These are phyloP conservation scores for Cordyceps farinosa DNA, from an alignment of 2,329 filamentous ascomycete species.

Conservation along the genomic window DNA sequence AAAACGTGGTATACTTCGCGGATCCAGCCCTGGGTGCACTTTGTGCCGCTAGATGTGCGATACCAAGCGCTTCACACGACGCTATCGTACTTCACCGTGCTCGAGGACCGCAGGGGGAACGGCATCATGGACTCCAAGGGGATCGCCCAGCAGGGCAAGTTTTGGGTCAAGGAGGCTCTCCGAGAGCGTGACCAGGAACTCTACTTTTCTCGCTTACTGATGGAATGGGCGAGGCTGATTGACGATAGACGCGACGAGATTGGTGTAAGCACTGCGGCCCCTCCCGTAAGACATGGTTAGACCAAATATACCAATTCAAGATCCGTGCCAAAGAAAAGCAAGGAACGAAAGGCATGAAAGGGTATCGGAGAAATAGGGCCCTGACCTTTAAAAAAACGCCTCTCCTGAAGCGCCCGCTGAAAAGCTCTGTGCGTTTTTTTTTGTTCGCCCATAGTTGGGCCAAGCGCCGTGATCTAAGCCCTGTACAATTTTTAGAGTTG, in stretches of 20 bases:
- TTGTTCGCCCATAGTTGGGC: not conserved
- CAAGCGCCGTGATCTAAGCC: not conserved
- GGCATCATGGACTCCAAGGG: slow-evolving; percentile 56
- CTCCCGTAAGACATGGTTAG: slow-evolving; percentile 3
- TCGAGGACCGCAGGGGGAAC: slow-evolving; percentile 40
- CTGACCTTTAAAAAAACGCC: not conserved
- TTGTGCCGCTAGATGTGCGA: slow-evolving; percentile 71
- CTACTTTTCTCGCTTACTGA: slow-evolving; percentile 71
- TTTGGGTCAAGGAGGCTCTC: slow-evolving; percentile 62
- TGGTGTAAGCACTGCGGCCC: slow-evolving; percentile 24
- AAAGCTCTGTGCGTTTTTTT: slow-evolving; percentile 7
- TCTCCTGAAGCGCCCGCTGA: slow-evolving; percentile 4
- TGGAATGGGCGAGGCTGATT: slow-evolving; percentile 72
- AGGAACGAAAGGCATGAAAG: not conserved
- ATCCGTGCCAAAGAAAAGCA: not conserved
- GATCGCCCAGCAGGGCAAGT: slow-evolving; percentile 63
- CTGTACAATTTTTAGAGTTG: slow-evolving; percentile 9
- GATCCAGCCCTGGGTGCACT: slow-evolving; percentile 73
- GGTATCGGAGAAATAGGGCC: not conserved
- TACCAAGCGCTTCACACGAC: slow-evolving; percentile 72
- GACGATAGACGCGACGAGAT: slow-evolving; percentile 56
- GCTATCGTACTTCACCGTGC: slow-evolving; percentile 64
- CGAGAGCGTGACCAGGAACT: slow-evolving; percentile 74
- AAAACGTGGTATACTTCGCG: slow-evolving; percentile 76
- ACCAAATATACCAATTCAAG: not conserved